Base-by-base conservation (phyloP, 1,284 basidiomycete species). In the Boletus calvinii region DNA sequence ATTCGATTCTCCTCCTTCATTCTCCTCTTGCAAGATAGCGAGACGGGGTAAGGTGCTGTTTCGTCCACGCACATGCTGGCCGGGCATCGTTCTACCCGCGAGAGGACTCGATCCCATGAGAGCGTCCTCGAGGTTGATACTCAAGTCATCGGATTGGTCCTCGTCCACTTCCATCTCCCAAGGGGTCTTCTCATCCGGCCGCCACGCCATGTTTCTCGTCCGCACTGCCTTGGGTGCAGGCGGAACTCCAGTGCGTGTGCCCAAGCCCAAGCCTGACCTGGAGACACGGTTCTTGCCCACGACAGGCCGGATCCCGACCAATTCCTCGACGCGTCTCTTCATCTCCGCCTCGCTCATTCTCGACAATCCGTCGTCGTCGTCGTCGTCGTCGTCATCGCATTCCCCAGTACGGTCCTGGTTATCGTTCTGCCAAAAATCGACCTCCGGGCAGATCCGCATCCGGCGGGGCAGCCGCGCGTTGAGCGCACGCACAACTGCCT, bases 401-500 rank as follows among this genome's bases (percentile, higher is more conserved):
- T 31, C 58, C 13, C 22, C 47, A 4, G 0, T 7, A 7, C 3
- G 11, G 15, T 46, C 46, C 0, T 46, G 44, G 2, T 36, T 40
- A 5, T 46, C 42, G n/a, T 51, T 44, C 41, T 48, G 36, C 58
- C 53, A 56, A 35, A 54, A 53, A 22, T 56, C 51, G 17, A 57
- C 61, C 50, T 65, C 58, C 1, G 71, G 67, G 52, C 74, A 69
- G 51, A 84, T 81, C 26, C 67, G 69, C 58, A 83, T 64, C 1
- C 69, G 72, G 34, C 44, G 59, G 0, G 81, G 81, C 4, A 84
- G 72, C 36, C 72, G 74, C 13, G 59, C 66, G 61, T 84, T 84
- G 35, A 83, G 68, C 11, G 67, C 55, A 7, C 59, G 55, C 12
- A 80, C 81, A 38, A 80, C 79, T 4, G 36, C 58, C 42, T 77